Evolutionary conservation across 2,329 filamentous ascomycete species (phyloP).

Genomic region (Penicillium crustosum): DNA sequence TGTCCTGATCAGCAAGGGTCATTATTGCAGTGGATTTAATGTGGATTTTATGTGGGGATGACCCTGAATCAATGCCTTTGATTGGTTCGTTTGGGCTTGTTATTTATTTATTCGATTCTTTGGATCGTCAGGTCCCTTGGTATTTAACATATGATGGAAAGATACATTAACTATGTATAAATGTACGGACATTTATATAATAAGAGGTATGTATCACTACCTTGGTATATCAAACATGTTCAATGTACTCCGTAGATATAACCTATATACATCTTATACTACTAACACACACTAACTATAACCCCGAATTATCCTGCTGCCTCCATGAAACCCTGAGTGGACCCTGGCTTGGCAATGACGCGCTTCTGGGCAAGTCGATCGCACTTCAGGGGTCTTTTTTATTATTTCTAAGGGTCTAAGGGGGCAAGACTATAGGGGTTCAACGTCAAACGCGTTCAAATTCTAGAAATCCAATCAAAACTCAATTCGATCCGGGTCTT

Average conservation of each 20-base stretch:
- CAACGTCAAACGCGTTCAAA: neutral
- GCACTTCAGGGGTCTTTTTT: neutral
- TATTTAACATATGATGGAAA: no score
- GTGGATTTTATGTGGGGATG: neutral
- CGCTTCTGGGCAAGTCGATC: conserved; percentile 4
- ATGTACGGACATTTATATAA: neutral
- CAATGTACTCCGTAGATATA: neutral
- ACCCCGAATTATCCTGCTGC: neutral
- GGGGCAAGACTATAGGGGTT: neutral
- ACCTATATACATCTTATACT: neutral
- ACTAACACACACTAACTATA: neutral
- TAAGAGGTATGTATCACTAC: neutral
- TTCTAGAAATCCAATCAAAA: neutral
- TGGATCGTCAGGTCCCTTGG: neutral
- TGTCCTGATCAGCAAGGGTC: conserved; percentile 16
- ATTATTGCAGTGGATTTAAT: neutral
- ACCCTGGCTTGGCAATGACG: conserved; percentile 7
- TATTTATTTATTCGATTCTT: neutral
- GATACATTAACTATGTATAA: no score
- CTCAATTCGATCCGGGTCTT: neutral
- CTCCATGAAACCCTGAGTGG: neutral
- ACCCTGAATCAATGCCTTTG: neutral
- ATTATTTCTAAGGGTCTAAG: neutral
- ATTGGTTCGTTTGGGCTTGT: neutral
- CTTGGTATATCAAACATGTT: neutral